A percentile compares a stretch with the other conserved stretches of the same genome.
Conservation (phyloP, 2,329 filamentous ascomycete species). For the Ilyonectria robusta region DNA sequence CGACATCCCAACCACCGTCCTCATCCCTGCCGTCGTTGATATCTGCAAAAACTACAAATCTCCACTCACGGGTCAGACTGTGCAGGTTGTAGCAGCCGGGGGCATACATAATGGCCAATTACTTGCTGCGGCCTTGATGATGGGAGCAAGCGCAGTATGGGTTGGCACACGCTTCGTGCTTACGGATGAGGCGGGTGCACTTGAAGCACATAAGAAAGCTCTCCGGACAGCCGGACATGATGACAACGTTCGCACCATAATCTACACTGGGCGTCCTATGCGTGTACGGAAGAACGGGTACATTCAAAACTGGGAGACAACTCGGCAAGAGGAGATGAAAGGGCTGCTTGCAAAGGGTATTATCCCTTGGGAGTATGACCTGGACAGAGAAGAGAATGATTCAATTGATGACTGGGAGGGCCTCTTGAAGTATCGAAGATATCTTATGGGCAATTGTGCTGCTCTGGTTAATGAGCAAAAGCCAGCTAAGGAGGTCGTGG, state of each 20-base stretch:
- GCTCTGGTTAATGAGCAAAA: constrained; percentile 95
- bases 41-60: constrained; percentile 85
- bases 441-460: constrained; percentile 96
- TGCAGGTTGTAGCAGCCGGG: constrained; percentile 93
- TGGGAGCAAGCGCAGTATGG: constrained; percentile 95
- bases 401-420: constrained; percentile 73
- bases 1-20: constrained; percentile 90
- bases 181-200: constrained; percentile 92
- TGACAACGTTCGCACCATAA: constrained; percentile 96
- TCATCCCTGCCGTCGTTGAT: constrained; percentile 93
- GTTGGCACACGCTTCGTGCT: constrained; percentile 97
- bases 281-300: constrained; percentile 95
- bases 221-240: constrained; percentile 93
- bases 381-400: constrained; percentile 81
- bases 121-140: constrained; percentile 90
- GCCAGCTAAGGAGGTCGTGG: constrained; percentile 90
- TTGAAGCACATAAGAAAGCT: constrained; percentile 94
- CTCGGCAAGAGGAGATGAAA: constrained; percentile 91
- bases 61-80: constrained; percentile 86
- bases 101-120: constrained; percentile 95
- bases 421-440: constrained; percentile 92
- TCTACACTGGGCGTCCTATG: constrained; percentile 96
- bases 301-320: constrained; percentile 96
- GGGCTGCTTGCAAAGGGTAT: constrained; percentile 89
- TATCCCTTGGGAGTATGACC: constrained; percentile 94